These are phyloP conservation scores for Cladorrhinum sp. DNA, from an alignment of 2,329 filamentous ascomycete species.

Conservation along the genomic window DNA sequence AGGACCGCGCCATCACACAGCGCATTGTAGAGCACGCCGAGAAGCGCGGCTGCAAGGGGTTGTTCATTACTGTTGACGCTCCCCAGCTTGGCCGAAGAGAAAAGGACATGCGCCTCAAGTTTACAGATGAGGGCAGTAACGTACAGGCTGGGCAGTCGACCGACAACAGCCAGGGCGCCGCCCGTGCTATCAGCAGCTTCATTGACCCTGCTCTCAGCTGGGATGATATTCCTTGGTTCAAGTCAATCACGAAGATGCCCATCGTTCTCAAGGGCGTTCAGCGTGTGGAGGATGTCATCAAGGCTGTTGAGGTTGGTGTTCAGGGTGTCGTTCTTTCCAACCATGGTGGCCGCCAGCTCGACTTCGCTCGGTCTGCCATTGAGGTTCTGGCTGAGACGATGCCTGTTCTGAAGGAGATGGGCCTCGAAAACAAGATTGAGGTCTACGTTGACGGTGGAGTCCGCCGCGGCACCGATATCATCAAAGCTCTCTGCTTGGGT, in stretches of 20 bases:
- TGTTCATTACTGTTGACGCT: conserved; percentile 98
- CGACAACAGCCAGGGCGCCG: conserved; percentile 87
- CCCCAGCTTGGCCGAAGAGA: conserved; percentile 92
- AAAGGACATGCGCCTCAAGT: conserved; percentile 97
- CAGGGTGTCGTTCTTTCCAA: conserved; percentile 93
- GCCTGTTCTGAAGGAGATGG: conserved; percentile 73
- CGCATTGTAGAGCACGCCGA: conserved; percentile 91
- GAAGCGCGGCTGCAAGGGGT: conserved; percentile 82
- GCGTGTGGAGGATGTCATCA: conserved; percentile 89
- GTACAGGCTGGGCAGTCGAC: conserved; percentile 75
- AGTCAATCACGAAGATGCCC: conserved; percentile 85
- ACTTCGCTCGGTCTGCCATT: conserved; percentile 83
- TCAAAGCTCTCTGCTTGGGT: conserved; percentile 91
- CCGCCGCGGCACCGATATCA: conserved; percentile 84
- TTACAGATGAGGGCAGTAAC: conserved; percentile 75
- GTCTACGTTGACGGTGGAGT: conserved; percentile 90
- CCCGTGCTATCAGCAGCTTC: conserved; percentile 90
- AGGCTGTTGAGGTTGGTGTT: conserved; percentile 76
- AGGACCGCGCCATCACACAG: conserved; percentile 85
- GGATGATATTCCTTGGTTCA: conserved; percentile 94
- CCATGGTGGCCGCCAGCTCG: conserved; percentile 91
- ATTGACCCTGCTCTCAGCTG: conserved; percentile 93
- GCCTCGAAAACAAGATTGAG: conserved; percentile 74
- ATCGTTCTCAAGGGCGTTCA: conserved; percentile 97
- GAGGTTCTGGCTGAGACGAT: conserved; percentile 93